Base-by-base conservation (phyloP, 75 land plant genomes). In the Cupressus sempervirens region DNA sequence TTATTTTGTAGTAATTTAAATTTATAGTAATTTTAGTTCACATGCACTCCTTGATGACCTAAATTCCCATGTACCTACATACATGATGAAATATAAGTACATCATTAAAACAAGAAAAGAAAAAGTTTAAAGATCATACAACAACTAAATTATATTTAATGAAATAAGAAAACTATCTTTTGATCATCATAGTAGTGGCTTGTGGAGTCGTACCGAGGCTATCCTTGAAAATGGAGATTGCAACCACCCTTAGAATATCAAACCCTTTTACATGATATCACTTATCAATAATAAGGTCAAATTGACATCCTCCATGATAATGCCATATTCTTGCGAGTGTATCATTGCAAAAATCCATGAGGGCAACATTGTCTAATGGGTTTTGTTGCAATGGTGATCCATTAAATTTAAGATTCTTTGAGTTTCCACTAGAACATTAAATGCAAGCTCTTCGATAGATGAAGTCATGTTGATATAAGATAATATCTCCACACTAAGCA, bases 291-390 rank as follows among this genome's bases (percentile, higher is more conserved):
- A 91, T 91, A 23, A 50, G 26, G 4, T 89, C 89, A 0, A 92
- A 90, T 11, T 83, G 89, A 83, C 92, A 90, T 6, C 94, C 93
- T 11, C 94, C 94, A 65, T 93, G 94, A 86, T 88, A 92, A 84
- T 93, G 95, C 93, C 93, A 92, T 15, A 94, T 89, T 1, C 91
- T 88, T 83, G 86, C 68, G 35, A 94, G 91, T 2, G 89, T 91
- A 83, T 90, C 91, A 38, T 35, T 84, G 84, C 95, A 95, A 11
- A 48, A 48, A 11, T 11, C 12, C 13, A 13, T 13, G 13, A 48
- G 12, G 52, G 52, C 12, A 48, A n/a, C 45, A 13, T 87, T 72
- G 73, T 85, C 83, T 36, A 46, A 86, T 46, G 82, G 65, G 41
- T 89, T 89, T 34, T 73, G 58, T 15, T 87, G 90, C 35, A 87